Evolutionary conservation across 257 asterid species (phyloP).

Genomic region (Osmanthus fragrans): DNA sequence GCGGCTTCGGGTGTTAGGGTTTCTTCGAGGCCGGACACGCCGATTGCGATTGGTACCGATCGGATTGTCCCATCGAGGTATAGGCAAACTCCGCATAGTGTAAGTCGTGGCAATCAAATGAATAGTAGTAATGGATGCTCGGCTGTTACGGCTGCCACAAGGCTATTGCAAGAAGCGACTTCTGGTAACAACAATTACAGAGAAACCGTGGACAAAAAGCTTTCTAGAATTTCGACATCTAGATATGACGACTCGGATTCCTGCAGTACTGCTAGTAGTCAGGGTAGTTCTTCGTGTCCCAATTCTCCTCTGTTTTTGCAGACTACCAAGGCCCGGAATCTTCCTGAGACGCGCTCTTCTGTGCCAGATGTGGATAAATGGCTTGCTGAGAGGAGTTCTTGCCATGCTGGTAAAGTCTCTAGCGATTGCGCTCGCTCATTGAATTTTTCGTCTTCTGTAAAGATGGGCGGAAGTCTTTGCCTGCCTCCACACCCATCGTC

Average conservation of each 20-base stretch:
- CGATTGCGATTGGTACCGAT: slow-evolving; percentile 41
- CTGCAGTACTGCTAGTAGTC: slow-evolving; percentile 25
- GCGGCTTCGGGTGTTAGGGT: slow-evolving; percentile 29
- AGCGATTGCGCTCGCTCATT: slow-evolving; percentile 58
- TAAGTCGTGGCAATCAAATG: slow-evolving; percentile 40
- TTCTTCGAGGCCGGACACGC: slow-evolving; percentile 62
- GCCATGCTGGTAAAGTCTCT: slow-evolving; percentile 19
- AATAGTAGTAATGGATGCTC: slow-evolving; percentile 29
- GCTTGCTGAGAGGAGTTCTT: slow-evolving; percentile 43
- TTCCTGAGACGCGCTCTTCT: slow-evolving; percentile 45
- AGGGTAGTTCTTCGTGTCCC: slow-evolving; percentile 54
- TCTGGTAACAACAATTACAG: slow-evolving; percentile 28
- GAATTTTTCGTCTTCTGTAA: slow-evolving; percentile 45
- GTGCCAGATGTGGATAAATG: slow-evolving; percentile 60
- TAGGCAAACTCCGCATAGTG: slow-evolving; percentile 38
- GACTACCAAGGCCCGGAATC: slow-evolving; percentile 28
- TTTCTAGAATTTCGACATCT: slow-evolving; percentile 37
- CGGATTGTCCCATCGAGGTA: slow-evolving; percentile 69
- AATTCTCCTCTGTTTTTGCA: slow-evolving; percentile 50
- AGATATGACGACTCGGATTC: slow-evolving; percentile 33
- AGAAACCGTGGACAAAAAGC: slow-evolving; percentile 35
- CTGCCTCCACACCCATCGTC: slow-evolving; percentile 73
- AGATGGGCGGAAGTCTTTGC: slow-evolving; percentile 44
- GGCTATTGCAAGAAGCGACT: slow-evolving; percentile 68
- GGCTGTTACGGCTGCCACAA: slow-evolving; percentile 60